Evolutionary conservation across 2,329 filamentous ascomycete genomes (phyloP), one percentile per base, ranked within the genome.

Genomic region (Verticillium dahliae): DNA sequence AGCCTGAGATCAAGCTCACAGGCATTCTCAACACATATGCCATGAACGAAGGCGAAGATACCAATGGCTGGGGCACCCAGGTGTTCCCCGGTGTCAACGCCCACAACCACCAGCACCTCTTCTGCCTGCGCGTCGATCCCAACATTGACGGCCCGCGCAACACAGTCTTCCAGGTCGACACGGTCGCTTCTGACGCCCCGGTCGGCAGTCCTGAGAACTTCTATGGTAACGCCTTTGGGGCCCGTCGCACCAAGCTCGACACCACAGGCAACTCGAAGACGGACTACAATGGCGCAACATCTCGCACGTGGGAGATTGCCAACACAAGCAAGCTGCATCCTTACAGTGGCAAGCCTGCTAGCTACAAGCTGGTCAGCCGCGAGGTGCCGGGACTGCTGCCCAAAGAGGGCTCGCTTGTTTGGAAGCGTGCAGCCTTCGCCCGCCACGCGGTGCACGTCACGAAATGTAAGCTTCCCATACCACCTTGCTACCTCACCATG

Each of bases 81-180:
- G 93, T 97, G 9, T 95, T 94, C 70, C 90, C 91, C 0, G 81
- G 91, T 50, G 92, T 97, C 70, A 96, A 97, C 70, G 93, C 93
- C 0, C 93, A 97, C 78, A 97, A 97, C 78, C 93, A 97, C 75
- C 92, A 97, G 75, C 93, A 97, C 74, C 83, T 97, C 37, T 97
- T 97, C 84, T 97, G 92, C 72, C 79, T 97, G 54, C 90, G 93
- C 52, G 80, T 97, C 54, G 90, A 97, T 72, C 85, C 92, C 37
- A 95, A 94, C 70, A 85, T 97, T 61, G 93, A 97, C 71, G 93
- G 93, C 0, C 85, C 88, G 1, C 83, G 88, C 65, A 97, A 97
- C 74, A 93, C 92, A 0, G 82, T 97, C 62, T 94, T 92, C 79
- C 86, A 93, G 76, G 87, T 89, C 13, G 93, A 97, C 68, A 89